A percentile compares a stretch with the other conserved stretches of the same genome.
Conservation (phyloP, 2,329 filamentous ascomycete species). For the Graphiopsis chlorocephala region DNA sequence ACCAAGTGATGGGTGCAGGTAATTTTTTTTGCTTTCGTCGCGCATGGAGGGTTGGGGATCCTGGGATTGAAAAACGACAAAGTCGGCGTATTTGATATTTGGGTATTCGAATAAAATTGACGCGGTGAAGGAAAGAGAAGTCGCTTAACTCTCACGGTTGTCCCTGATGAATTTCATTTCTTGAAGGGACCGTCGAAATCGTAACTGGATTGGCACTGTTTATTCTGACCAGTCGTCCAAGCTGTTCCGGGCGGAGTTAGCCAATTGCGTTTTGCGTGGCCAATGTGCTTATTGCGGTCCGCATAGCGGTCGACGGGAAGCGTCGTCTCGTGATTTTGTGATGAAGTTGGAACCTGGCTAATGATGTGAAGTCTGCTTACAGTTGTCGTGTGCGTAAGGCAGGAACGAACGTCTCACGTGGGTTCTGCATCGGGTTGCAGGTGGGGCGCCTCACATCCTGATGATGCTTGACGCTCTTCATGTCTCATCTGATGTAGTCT, state of each 20-base stretch:
- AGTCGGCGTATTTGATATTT: neutral
- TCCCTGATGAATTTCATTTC: neutral
- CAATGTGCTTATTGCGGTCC: neutral
- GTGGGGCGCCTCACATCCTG: neutral
- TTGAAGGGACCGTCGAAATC: neutral
- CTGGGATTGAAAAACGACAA: neutral
- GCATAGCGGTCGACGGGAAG: neutral
- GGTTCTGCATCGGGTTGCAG: neutral
- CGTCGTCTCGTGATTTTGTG: neutral
- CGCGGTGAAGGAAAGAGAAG: neutral
- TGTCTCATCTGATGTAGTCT: neutral
- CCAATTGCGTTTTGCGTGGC: neutral
- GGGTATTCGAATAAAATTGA: neutral
- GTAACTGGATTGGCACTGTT: neutral
- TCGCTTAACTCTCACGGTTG: neutral
- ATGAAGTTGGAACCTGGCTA: neutral
- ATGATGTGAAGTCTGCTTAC: constrained; percentile 5
- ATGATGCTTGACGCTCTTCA: neutral
- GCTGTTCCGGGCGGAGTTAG: neutral
- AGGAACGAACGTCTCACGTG: constrained; percentile 4
- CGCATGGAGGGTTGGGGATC: neutral
- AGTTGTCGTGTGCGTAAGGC: neutral
- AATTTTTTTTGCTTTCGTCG: constrained; percentile 11
- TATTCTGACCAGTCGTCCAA: neutral
- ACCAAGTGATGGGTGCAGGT: constrained; percentile 10